These are phyloP conservation scores for Sphagnum contortum DNA, from an alignment of 225 moss, liverwort and hornwort species.

Conservation along the genomic window DNA sequence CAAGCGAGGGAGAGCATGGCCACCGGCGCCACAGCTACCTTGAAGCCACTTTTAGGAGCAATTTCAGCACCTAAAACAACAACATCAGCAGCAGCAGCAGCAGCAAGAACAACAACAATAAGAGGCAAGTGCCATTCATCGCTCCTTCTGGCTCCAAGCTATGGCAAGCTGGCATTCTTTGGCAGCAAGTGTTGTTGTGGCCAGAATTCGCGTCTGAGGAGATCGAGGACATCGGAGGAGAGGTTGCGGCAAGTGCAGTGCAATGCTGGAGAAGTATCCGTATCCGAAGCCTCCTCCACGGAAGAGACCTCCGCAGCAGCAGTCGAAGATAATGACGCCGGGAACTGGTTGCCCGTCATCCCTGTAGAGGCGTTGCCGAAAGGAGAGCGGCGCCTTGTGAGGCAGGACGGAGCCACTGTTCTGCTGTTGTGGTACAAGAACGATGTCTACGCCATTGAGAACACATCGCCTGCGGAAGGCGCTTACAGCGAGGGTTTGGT, in stretches of 20 bases:
- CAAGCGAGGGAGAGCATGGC: constrained; percentile 17
- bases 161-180: background rate
- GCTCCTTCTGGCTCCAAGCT: no score
- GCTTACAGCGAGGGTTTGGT: constrained; percentile 91
- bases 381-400: constrained; percentile 78
- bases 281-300: constrained; percentile 25
- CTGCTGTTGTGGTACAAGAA: constrained; percentile 90
- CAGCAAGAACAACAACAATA: background rate
- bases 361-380: constrained; percentile 66
- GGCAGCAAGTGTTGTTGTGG: background rate
- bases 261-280: constrained; percentile 43
- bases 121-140: background rate
- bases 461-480: constrained; percentile 87
- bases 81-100: background rate
- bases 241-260: constrained; percentile 11
- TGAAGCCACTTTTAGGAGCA: constrained; percentile 24
- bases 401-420: constrained; percentile 83
- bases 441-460: constrained; percentile 79
- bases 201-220: background rate
- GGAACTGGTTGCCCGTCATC: constrained; percentile 83
- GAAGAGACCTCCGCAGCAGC: constrained; percentile 21
- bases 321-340: background rate
- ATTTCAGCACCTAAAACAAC: background rate
- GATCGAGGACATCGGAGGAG: background rate
- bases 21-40: constrained; percentile 16